Base-by-base conservation (phyloP, 2,329 filamentous ascomycete genomes). In the Aspergillus fructus region DNA sequence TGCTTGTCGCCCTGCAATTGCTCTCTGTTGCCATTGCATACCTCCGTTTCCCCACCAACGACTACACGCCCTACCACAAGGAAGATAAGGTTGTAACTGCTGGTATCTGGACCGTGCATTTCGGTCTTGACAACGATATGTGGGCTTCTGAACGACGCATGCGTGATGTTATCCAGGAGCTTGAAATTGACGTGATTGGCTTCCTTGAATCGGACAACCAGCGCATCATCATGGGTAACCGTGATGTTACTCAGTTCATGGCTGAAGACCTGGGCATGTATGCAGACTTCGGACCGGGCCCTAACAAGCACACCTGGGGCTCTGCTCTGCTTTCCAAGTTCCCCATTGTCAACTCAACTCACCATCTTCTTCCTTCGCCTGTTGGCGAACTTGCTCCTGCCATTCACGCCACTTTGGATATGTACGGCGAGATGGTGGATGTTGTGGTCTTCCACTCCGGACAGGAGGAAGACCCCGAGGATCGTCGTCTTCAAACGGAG, bases 271-370 rank as follows among this genome's bases (percentile, higher is more conserved):
- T 99, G 11, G 94, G 94, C 66, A 99, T 99, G 94, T 99, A 97
- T 70, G 93, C 96, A 49, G 94, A 99, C 78, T 97, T 92, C 69
- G 94, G 94, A 55, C 94, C 94, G 30, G 94, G 94, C 2, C 94
- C 94, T 6, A 96, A 99, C 83, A 99, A 97, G 79, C 94, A 99
- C 78, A 99, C 94, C 0, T 99, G 94, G 94, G 94, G 94, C 51
- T 86, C 89, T 9, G 94, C 93, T 21, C 81, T 99, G 45, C 83
- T 99, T 4, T 97, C 92, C 66, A 97, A 97, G 71, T 99, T 97
- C 79, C 94, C 94, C 3, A 99, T 99, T 68, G 76, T 99, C 59
- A 96, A 97, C 77, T 96, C 91, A 1, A 97, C 93, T 21, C 94
- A 99, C 72, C 94, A 99, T 68, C 85, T 99, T 12, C 84, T 97